Evolutionary conservation across 495 filamentous ascomycete species (phyloP).

Genomic region (Penicillium longicatenatum): DNA sequence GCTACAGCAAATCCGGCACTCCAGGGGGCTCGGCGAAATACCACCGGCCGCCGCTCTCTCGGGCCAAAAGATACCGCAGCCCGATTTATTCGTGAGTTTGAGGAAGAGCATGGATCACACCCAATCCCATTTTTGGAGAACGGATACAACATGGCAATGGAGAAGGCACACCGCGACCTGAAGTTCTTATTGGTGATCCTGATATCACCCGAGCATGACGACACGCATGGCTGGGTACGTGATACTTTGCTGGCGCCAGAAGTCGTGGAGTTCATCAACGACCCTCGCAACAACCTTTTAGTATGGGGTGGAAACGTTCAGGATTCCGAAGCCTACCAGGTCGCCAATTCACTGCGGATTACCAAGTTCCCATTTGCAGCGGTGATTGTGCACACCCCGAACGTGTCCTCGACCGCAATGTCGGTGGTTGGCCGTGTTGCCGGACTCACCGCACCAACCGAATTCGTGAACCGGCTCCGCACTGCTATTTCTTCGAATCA

Average conservation of each 20-base stretch:
- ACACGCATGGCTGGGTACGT: constrained; percentile 79
- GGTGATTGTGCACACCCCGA: constrained; percentile 79
- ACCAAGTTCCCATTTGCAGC: constrained; percentile 90
- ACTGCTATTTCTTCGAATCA: constrained; percentile 68
- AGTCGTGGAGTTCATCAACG: constrained; percentile 69
- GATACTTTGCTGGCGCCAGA: constrained; percentile 79
- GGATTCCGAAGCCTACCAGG: constrained; percentile 92
- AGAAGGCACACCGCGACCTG: constrained; percentile 84
- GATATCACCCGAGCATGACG: constrained; percentile 89
- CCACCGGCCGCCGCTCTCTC: constrained; percentile 68
- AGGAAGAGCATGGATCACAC: constrained; percentile 82
- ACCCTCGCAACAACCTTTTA: constrained; percentile 72
- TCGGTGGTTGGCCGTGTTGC: constrained; percentile 74
- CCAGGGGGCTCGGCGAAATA: constrained; percentile 57
- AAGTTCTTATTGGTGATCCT: constrained; percentile 86
- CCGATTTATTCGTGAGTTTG: constrained; percentile 86
- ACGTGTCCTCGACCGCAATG: constrained; percentile 81
- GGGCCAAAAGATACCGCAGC: constrained; percentile 85
- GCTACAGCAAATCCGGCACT: constrained; percentile 49
- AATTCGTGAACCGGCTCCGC: constrained; percentile 72
- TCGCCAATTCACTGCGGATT: constrained; percentile 76
- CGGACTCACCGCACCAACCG: constrained; percentile 64
- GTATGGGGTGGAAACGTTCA: constrained; percentile 91
- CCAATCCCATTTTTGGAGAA: constrained; percentile 75
- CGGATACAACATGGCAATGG: constrained; percentile 87